Percentiles rank a stretch among this genome's conserved stretches.
These are phyloP conservation scores for Plantago coronopus DNA, from an alignment of 305 asterid genomes.

Conservation along the genomic window DNA sequence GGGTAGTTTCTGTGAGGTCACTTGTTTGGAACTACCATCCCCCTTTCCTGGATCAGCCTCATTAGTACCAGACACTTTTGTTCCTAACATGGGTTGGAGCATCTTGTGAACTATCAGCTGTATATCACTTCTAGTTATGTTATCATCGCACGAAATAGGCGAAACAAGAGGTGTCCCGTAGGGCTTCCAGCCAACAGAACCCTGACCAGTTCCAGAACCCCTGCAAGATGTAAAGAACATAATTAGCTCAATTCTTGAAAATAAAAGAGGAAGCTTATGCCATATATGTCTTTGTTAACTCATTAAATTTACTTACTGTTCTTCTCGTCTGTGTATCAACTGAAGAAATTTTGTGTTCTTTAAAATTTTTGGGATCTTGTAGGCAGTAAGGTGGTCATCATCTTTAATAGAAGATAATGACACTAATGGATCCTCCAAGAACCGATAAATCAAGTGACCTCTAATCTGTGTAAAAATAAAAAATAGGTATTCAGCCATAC, in stretches of 20 bases:
- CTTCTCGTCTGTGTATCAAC: constrained; percentile 93
- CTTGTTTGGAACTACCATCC: constrained; percentile 44
- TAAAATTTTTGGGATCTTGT: constrained; percentile 72
- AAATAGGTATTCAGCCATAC: constrained; percentile 14
- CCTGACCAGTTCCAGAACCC: constrained; percentile 71
- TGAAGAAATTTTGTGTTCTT: constrained; percentile 87
- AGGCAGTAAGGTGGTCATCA: constrained; percentile 94
- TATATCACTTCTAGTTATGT: constrained; percentile 73
- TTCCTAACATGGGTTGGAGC: constrained; percentile 80
- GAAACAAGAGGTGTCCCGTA: constrained; percentile 98
- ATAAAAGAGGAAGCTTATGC: constrained; percentile 13
- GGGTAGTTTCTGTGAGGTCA: constrained; percentile 64
- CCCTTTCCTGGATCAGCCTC: constrained; percentile 45
- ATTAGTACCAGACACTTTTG: constrained; percentile 35
- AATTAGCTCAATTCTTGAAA: constrained; percentile 15
- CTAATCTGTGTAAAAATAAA: constrained; percentile 57
- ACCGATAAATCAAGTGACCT: constrained; percentile 85
- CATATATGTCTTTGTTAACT: background rate
- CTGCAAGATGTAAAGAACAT: constrained; percentile 35
- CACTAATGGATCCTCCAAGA: constrained; percentile 86
- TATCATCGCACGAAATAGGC: constrained; percentile 80
- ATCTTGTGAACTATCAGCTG: constrained; percentile 79
- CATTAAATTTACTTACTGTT: constrained; percentile 53
- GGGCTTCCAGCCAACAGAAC: constrained; percentile 81
- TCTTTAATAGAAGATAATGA: constrained; percentile 80